Evolutionary conservation across 805 yeast species (phyloP).

Genomic region (Starmerella stellata): DNA sequence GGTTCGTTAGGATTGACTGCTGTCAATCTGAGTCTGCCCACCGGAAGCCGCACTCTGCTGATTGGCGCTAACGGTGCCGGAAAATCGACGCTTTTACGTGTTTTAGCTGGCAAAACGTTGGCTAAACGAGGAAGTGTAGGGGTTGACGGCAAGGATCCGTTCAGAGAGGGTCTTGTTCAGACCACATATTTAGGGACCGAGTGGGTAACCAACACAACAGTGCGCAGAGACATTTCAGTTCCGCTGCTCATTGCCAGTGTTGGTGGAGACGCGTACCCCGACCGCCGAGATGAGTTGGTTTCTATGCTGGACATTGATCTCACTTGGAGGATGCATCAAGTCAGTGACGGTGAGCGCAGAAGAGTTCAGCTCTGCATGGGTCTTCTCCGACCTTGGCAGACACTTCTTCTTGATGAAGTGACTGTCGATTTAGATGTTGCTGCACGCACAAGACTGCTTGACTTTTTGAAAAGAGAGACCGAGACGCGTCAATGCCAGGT

Average conservation of each 20-base stretch:
- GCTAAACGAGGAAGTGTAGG: slow-evolving; percentile 51
- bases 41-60: slow-evolving; percentile 58
- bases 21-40: slow-evolving; percentile 41
- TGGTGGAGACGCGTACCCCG: slow-evolving; percentile 60
- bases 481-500: slow-evolving; percentile 50
- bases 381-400: slow-evolving; percentile 71
- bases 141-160: slow-evolving; percentile 80
- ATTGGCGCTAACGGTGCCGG: slow-evolving; percentile 98
- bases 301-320: slow-evolving; percentile 70
- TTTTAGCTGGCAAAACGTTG: slow-evolving; percentile 81
- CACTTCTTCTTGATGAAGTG: slow-evolving; percentile 81
- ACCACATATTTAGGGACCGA: slow-evolving; percentile 83
- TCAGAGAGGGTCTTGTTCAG: slow-evolving; percentile 35
- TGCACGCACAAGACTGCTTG: slow-evolving; percentile 57
- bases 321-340: slow-evolving; percentile 77
- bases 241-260: slow-evolving; percentile 56
- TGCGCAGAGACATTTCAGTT: slow-evolving; percentile 81
- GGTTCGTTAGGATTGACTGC: slow-evolving; percentile 49
- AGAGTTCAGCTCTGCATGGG: slow-evolving; percentile 93
- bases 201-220: slow-evolving; percentile 87
- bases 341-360: slow-evolving; percentile 89
- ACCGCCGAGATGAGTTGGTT: slow-evolving; percentile 59
- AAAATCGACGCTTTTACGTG: slow-evolving; percentile 67
- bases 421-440: slow-evolving; percentile 92
- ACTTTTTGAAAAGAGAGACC: slow-evolving; percentile 61